Conservation (phyloP, 2,329 filamentous ascomycete species). For the Colletotrichum eleusines region DNA sequence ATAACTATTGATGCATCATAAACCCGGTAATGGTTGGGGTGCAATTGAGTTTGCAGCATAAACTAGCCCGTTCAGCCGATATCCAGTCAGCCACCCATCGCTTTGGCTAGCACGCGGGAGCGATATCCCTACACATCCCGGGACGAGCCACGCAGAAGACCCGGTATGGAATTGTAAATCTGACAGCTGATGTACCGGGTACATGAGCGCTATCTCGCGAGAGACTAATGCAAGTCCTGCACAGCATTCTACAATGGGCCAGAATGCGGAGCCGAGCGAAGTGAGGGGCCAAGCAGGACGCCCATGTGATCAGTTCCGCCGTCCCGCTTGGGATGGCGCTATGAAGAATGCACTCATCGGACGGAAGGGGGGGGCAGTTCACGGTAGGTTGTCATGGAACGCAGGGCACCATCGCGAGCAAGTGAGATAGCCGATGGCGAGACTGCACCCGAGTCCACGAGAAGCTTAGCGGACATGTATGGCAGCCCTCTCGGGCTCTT, state of each 20-base stretch:
- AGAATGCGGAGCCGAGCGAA: conserved; percentile 10
- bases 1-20: neutral
- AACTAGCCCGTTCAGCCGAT: conserved; percentile 7
- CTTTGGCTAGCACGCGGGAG: conserved; percentile 26
- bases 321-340: neutral
- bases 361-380: neutral
- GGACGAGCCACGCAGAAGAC: conserved; percentile 25
- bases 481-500: neutral
- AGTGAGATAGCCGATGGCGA: neutral
- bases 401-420: neutral
- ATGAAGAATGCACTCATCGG: conserved; percentile 12
- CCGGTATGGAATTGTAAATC: neutral
- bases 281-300: neutral
- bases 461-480: neutral
- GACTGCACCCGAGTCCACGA: neutral
- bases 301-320: conserved; percentile 27
- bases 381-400: neutral
- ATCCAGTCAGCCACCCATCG: neutral
- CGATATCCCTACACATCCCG: conserved; percentile 21
- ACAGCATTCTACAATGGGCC: conserved; percentile 18
- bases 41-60: conserved; percentile 2
- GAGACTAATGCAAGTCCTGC: conserved; percentile 24
- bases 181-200: conserved; percentile 27
- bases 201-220: conserved; percentile 28
- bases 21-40: neutral